These are phyloP conservation scores for Gossypium aridum DNA, from an alignment of 441 rosid genomes.

Conservation along the genomic window DNA sequence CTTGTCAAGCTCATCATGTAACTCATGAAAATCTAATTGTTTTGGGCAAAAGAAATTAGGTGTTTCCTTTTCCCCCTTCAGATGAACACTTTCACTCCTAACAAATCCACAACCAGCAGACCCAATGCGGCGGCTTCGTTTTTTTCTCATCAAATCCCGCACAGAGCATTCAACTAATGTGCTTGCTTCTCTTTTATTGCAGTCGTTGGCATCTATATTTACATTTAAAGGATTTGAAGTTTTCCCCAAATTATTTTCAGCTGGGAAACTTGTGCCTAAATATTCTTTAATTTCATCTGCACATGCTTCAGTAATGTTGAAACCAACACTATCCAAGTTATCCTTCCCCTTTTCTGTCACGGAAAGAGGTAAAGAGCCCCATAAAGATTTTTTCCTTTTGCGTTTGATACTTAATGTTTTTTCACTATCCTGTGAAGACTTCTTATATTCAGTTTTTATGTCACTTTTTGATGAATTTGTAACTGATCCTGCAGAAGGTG, in stretches of 20 bases:
- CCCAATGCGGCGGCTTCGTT: slow-evolving; percentile 44
- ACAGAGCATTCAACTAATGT: slow-evolving; percentile 49
- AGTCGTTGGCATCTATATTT: slow-evolving; percentile 25
- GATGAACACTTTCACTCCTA: slow-evolving; percentile 29
- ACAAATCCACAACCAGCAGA: slow-evolving; percentile 33
- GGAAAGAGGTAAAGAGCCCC: slow-evolving; percentile 73
- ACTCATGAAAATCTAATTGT: slow-evolving; percentile 24
- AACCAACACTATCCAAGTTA: slow-evolving; percentile 25
- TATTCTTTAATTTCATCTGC: slow-evolving; percentile 26
- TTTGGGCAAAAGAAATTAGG: slow-evolving; percentile 19
- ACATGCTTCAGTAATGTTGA: slow-evolving; percentile 24
- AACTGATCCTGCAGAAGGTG: slow-evolving; percentile 29
- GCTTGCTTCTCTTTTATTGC: slow-evolving; percentile 26
- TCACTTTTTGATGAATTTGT: slow-evolving; percentile 36
- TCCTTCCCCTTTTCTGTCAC: slow-evolving; percentile 26
- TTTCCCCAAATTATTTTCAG: slow-evolving; percentile 28
- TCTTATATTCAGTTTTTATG: slow-evolving; percentile 34
- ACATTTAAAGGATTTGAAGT: slow-evolving; percentile 21
- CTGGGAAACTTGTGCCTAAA: slow-evolving; percentile 14
- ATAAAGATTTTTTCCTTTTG: slow-evolving; percentile 38
- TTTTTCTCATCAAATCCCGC: slow-evolving; percentile 90
- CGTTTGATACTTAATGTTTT: slow-evolving; percentile 24
- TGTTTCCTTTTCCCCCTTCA: slow-evolving; percentile 22
- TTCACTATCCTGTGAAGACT: slow-evolving; percentile 22
- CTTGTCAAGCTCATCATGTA: slow-evolving; percentile 18